A percentile compares a stretch with the other conserved stretches of the same genome.
These are phyloP conservation scores for Tylopilus vinaceipallidus DNA, from an alignment of 768 basidiomycete species.

Conservation along the genomic window DNA sequence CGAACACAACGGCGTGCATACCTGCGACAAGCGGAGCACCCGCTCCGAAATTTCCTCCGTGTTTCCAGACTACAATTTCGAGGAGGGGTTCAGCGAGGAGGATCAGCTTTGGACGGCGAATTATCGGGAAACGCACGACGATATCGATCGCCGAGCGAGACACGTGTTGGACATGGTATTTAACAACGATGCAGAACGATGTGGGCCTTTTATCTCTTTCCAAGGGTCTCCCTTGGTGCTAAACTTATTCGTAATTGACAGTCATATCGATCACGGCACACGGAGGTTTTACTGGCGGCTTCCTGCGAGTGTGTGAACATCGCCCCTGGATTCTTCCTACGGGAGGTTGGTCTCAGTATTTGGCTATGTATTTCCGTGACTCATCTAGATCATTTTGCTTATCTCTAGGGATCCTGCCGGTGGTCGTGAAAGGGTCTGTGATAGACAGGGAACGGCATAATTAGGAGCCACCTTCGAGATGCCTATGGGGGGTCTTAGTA, in stretches of 20 bases:
- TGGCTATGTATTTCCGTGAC: too few species aligned
- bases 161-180: constrained; percentile 58
- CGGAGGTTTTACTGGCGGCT: constrained; percentile 57
- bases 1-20: constrained; percentile 64
- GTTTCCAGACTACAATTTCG: constrained; percentile 48
- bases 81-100: constrained; percentile 55
- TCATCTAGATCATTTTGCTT: background rate
- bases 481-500: background rate
- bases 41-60: constrained; percentile 42
- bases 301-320: constrained; percentile 48
- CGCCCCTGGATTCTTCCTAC: constrained; percentile 49
- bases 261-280: constrained; percentile 69
- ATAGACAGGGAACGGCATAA: background rate
- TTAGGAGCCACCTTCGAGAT: background rate
- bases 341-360: constrained; percentile 50
- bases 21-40: constrained; percentile 65
- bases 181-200: constrained; percentile 37
- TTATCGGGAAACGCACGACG: constrained; percentile 21
- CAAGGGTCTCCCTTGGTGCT: background rate
- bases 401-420: constrained; percentile 23
- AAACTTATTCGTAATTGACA: constrained; percentile 19
- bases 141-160: constrained; percentile 45
- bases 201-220: constrained; percentile 31
- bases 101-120: constrained; percentile 55
- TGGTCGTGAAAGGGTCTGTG: constrained; percentile 21